Percentiles rank a stretch among this genome's conserved stretches.
These are phyloP conservation scores for Cymbidium sinense DNA, from an alignment of 106 monocot species.

Conservation along the genomic window DNA sequence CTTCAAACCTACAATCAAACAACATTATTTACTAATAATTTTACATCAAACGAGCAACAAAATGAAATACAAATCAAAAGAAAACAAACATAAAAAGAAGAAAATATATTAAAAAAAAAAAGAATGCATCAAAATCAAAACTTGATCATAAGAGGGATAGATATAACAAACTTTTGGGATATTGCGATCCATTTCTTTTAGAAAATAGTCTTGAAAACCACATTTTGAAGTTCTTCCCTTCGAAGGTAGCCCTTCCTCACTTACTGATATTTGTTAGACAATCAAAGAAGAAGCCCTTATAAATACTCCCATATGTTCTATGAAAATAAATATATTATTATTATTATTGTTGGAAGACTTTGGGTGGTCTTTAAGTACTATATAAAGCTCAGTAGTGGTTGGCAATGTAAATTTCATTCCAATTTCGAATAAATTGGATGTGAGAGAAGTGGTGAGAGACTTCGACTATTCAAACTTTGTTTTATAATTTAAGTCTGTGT, in stretches of 20 bases:
- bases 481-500: background rate
- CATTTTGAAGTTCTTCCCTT: background rate
- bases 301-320: background rate
- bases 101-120: background rate
- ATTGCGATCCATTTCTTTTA: background rate
- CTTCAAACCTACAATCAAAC: too few relatives aligned
- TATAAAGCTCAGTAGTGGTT: background rate
- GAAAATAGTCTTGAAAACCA: background rate
- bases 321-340: background rate
- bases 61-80: background rate
- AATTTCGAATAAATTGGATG: background rate
- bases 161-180: background rate
- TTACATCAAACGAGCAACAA: background rate
- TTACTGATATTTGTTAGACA: background rate
- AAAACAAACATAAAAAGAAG: background rate
- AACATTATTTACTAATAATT: too few relatives aligned
- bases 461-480: background rate
- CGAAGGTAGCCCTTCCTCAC: background rate
- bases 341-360: background rate
- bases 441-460: background rate
- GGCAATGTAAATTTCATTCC: background rate
- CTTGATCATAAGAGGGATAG: background rate
- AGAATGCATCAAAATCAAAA: background rate
- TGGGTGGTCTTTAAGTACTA: background rate
- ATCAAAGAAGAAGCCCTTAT: background rate